A percentile compares a stretch with the other conserved stretches of the same genome.
Conservation (phyloP, 768 basidiomycete genomes). For the Kwoniella europaea region DNA sequence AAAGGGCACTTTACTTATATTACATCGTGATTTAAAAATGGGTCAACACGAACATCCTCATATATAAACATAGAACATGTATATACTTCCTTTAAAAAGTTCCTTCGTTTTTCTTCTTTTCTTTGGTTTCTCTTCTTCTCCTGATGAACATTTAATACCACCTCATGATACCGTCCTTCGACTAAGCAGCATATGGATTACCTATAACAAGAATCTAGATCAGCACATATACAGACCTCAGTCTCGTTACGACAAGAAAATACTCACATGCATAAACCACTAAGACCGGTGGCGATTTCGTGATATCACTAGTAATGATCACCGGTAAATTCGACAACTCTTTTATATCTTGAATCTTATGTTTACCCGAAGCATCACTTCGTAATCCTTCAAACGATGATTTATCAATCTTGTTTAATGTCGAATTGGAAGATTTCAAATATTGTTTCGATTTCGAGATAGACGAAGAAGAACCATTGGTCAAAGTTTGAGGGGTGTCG, state of each 20-base stretch:
- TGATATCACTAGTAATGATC: constrained; percentile 91
- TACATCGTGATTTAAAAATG: not conserved
- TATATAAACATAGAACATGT: constrained; percentile 1
- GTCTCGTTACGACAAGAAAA: not conserved
- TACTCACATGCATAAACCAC: constrained; percentile 78
- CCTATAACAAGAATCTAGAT: not conserved
- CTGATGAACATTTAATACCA: too few species aligned
- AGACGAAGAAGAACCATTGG: not conserved
- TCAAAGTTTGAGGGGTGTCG: constrained; percentile 50
- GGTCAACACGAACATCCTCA: not conserved
- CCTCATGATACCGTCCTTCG: not conserved
- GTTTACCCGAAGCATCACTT: constrained; percentile 69
- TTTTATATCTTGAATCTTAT: constrained; percentile 92
- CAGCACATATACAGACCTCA: not conserved
- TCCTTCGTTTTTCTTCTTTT: too few species aligned
- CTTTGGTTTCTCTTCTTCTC: too few species aligned
- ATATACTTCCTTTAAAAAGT: not conserved
- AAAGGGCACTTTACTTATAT: not conserved
- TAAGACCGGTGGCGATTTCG: constrained; percentile 92
- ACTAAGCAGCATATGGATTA: constrained; percentile 20
- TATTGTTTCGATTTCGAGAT: constrained; percentile 66
- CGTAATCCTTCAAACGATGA: constrained; percentile 83
- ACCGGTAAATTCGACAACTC: constrained; percentile 94
- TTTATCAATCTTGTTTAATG: constrained; percentile 68
- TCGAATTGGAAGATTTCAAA: constrained; percentile 70